Conservation (phyloP, 2,329 filamentous ascomycete species). For the Talaromyces sp. region DNA sequence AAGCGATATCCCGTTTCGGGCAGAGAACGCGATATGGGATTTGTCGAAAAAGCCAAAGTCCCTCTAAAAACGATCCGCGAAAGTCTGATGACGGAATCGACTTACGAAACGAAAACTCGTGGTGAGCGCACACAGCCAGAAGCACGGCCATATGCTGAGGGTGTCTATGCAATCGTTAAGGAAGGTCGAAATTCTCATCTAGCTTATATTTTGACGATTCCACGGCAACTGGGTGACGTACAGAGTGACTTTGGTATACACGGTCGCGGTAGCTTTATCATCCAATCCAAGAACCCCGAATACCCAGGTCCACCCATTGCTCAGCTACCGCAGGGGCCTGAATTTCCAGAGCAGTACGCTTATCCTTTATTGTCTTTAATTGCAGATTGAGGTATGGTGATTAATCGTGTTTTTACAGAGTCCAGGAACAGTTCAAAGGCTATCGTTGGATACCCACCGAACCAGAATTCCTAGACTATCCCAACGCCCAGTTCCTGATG, state of each 20-base stretch:
- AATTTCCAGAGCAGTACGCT: constrained; percentile 66
- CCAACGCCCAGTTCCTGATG: constrained; percentile 71
- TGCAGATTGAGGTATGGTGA: not conserved
- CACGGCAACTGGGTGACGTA: constrained; percentile 63
- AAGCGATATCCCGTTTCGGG: constrained; percentile 71
- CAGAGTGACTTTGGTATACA: constrained; percentile 71
- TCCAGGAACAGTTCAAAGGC: constrained; percentile 67
- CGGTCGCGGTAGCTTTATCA: constrained; percentile 69
- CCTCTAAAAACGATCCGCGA: constrained; percentile 68
- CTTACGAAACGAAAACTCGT: constrained; percentile 72
- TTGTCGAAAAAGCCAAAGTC: constrained; percentile 70
- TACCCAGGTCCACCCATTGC: constrained; percentile 62
- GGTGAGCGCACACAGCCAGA: constrained; percentile 66
- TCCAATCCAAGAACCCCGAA: constrained; percentile 76
- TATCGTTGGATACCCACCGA: constrained; percentile 71
- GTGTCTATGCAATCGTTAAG: constrained; percentile 75
- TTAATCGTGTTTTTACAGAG: constrained; percentile 38
- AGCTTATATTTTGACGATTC: constrained; percentile 74
- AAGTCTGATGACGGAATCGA: constrained; percentile 61
- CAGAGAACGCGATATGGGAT: constrained; percentile 70
- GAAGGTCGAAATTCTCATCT: constrained; percentile 71
- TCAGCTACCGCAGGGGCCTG: constrained; percentile 60
- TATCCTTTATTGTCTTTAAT: not conserved
- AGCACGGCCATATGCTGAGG: constrained; percentile 74
- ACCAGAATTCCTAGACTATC: constrained; percentile 70